phyloP scores from a whole-genome alignment of 208 protist species.

The Porcisia hertigi region DNA sequence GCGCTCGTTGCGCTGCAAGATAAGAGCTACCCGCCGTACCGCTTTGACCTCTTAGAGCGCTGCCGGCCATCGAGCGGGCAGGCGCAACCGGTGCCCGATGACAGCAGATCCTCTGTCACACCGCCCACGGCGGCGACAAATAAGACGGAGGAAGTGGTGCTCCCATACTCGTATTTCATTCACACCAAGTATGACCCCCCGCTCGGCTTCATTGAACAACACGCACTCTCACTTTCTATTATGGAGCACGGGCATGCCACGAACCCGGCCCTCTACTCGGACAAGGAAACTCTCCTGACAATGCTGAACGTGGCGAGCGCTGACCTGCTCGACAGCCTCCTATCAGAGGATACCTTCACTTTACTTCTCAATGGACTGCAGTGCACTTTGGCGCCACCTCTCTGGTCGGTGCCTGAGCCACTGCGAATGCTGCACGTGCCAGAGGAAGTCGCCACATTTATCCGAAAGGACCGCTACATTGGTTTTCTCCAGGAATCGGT shows the following conservation, averaged over 20 bases:
- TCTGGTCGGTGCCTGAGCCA: slow-evolving; percentile 31
- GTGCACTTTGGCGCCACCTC: slow-evolving; percentile 1
- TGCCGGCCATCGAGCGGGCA: slow-evolving; percentile 26
- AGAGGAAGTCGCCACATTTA: slow-evolving; percentile 40
- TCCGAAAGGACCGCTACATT: slow-evolving; percentile 56
- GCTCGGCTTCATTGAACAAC: slow-evolving; percentile 74
- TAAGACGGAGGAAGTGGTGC: slow-evolving; percentile 11
- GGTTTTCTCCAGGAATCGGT: slow-evolving; percentile 42
- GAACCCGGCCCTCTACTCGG: slow-evolving; percentile 50
- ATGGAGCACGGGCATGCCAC: slow-evolving; percentile 58
- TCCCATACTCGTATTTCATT: slow-evolving; percentile 73
- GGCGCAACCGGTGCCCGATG: slow-evolving; percentile 1
- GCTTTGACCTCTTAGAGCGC: slow-evolving; percentile 52
- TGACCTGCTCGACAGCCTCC: slow-evolving; percentile 62
- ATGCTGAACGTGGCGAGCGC: slow-evolving; percentile 56
- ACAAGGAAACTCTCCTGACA: slow-evolving; percentile 38
- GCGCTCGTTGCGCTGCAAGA: slow-evolving; percentile 74
- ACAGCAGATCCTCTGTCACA: slow-evolving; percentile 10
- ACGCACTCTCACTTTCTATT: slow-evolving; percentile 70
- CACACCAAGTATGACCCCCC: slow-evolving; percentile 68
- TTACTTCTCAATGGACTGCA: slow-evolving; percentile 35
- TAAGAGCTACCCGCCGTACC: slow-evolving; percentile 61
- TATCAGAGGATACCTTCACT: slow-evolving; percentile 43
- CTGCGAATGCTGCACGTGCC: slow-evolving; percentile 53
- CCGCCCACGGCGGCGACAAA: background rate